Evolutionary conservation across 257 asterid genomes (phyloP).

Genomic region (Gentiana dahurica): DNA sequence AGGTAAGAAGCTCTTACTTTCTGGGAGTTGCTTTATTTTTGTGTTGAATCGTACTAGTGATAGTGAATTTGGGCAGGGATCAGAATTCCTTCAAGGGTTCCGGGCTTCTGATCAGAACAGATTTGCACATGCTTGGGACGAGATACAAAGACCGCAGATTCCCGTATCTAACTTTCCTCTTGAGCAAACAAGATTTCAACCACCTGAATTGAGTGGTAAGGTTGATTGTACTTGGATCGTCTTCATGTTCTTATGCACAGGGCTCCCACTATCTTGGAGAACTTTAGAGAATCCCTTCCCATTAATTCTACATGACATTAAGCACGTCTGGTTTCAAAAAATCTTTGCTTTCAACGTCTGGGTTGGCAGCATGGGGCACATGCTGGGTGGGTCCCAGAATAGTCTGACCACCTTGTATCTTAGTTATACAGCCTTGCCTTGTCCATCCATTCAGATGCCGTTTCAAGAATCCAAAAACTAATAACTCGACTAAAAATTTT

Average conservation of each 20-base stretch:
- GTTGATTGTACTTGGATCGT: not conserved
- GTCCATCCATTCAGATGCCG: too few species aligned
- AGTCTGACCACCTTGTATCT: too few species aligned
- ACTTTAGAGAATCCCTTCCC: too few species aligned
- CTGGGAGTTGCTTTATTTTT: not conserved
- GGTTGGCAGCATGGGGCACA: too few species aligned
- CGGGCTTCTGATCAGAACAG: slow-evolving; percentile 64
- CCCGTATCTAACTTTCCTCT: slow-evolving; percentile 46
- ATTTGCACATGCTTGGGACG: slow-evolving; percentile 90
- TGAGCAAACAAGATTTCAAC: slow-evolving; percentile 46
- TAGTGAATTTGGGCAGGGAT: slow-evolving; percentile 40
- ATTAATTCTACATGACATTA: too few species aligned
- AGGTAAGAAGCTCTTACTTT: slow-evolving; percentile 35
- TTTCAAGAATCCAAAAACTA: too few species aligned
- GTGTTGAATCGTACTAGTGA: slow-evolving; percentile 6
- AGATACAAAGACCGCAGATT: slow-evolving; percentile 69
- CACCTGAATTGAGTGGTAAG: slow-evolving; percentile 67
- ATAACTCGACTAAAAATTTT: too few species aligned
- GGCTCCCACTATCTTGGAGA: too few species aligned
- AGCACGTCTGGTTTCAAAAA: not conserved
- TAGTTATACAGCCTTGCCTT: too few species aligned
- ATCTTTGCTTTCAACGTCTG: not conserved
- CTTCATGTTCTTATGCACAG: too few species aligned
- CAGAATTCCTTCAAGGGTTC: slow-evolving; percentile 77
- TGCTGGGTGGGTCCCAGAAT: too few species aligned